Percentiles rank a stretch among this genome's conserved stretches.
phyloP scores from a whole-genome alignment of 495 filamentous ascomycete genomes.

The Hypomontagnella monticulosa region DNA sequence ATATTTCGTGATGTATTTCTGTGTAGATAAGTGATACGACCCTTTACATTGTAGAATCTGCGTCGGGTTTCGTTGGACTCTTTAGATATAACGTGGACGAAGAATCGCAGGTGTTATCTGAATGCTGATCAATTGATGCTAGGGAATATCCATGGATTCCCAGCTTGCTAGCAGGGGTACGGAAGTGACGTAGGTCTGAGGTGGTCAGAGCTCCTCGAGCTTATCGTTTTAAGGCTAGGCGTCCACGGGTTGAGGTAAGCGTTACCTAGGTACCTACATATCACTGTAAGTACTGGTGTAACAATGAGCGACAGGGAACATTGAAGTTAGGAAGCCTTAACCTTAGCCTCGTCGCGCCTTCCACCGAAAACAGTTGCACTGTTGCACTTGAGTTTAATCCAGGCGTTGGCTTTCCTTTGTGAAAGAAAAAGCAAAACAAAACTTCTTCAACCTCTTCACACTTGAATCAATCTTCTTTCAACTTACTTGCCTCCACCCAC shows the following conservation, averaged over 20 bases:
- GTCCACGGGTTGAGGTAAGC: neutral
- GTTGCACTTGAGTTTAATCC: conserved; percentile 14
- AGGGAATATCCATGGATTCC: too few species aligned
- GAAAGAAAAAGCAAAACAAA: conserved; percentile 14
- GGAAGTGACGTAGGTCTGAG: neutral
- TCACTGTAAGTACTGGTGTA: neutral
- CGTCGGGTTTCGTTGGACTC: too few species aligned
- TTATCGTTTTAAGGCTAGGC: conserved; percentile 15
- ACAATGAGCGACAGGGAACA: conserved; percentile 14
- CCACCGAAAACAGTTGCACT: conserved; percentile 40
- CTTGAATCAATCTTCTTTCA: conserved; percentile 31
- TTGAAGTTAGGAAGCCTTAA: neutral
- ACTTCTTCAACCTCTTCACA: conserved; percentile 6
- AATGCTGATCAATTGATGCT: too few species aligned
- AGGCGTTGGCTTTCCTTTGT: conserved; percentile 11
- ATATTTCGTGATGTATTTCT: too few species aligned
- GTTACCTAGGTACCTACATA: neutral
- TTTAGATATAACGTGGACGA: too few species aligned
- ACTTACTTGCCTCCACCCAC: neutral
- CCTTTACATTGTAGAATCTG: too few species aligned
- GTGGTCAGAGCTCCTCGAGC: conserved; percentile 26
- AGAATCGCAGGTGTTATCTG: too few species aligned
- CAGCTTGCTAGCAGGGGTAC: conserved; percentile 1
- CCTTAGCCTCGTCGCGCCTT: conserved; percentile 42
- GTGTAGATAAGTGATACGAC: too few species aligned